Base-by-base conservation (phyloP, 495 filamentous ascomycete species). In the Copromyces sp. region DNA sequence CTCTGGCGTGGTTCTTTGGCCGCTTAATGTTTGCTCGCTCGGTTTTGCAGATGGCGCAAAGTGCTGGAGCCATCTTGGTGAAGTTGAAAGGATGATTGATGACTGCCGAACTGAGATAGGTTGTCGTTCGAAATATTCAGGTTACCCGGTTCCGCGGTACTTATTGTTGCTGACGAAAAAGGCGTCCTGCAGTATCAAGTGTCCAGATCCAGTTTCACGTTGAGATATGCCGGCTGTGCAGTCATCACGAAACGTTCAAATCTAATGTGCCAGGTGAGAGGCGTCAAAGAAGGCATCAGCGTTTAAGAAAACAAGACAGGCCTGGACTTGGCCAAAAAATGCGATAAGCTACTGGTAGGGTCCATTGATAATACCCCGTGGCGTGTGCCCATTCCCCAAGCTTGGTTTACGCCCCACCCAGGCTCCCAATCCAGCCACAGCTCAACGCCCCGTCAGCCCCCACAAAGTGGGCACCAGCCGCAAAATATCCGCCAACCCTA, bases 1-100 rank as follows among this genome's bases (percentile, higher is more conserved):
- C 90, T 77, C 96, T 96, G 72, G 94, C 88, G 75, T 94, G 87
- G 81, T 97, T 96, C 79, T 98, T 98, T 7, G 95, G 95, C 20
- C 95, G 90, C 72, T 97, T 91, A 73, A 99, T 96, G 37, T 97
- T 84, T 8, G 95, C 95, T 72, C 95, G 87, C 72, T 90, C 83
- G 35, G 85, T 85, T 70, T 91, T 87, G 84, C 95, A 99, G 75
- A 90, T 83, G 68, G 87, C 88, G 80, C 95, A 99, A 14, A 86
- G 84, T 16, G 79, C 77, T 17, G 86, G 86, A 40, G 86, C 80
- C 87, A 89, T 89, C 9, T 68, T 74, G 35, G 35, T 14, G 4
- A 24, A 20, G 47, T 42, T 42, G 32, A 20, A 38, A 3, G n/a
- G 38, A 24, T 35, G 16, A 39, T 29, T 35, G 16, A 39, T 38